These are phyloP conservation scores for Coemansia pectinata DNA, from an alignment of 192 early-diverging fungal species.

Conservation along the genomic window DNA sequence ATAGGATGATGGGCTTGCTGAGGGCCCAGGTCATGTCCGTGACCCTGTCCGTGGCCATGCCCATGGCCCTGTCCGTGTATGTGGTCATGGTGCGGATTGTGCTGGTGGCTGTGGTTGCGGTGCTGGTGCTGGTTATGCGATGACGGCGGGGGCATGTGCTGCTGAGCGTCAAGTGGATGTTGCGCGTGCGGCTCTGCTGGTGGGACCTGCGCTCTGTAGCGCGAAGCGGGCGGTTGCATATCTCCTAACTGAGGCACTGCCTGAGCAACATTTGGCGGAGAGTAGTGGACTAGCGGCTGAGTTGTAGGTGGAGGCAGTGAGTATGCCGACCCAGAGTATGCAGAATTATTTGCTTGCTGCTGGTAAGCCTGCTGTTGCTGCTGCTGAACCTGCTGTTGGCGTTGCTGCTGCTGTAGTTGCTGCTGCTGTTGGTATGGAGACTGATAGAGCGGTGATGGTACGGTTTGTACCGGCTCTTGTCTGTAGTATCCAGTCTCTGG, in stretches of 20 bases:
- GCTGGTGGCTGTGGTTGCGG: background rate
- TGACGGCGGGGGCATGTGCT: background rate
- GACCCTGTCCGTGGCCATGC: background rate
- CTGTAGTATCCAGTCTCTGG: constrained; percentile 16
- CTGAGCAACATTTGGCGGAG: constrained; percentile 16
- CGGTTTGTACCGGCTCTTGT: constrained; percentile 9
- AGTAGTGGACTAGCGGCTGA: constrained; percentile 9
- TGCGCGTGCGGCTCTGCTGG: background rate
- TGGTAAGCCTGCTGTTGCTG: constrained; percentile 10
- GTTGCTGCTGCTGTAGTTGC: constrained; percentile 1
- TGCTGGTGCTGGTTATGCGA: background rate
- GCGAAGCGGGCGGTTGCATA: background rate
- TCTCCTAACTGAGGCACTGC: background rate
- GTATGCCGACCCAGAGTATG: background rate
- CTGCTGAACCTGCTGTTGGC: background rate
- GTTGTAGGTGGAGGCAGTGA: constrained; percentile 1
- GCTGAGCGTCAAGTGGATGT: background rate
- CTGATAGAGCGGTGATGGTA: constrained; percentile 7
- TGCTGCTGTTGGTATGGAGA: constrained; percentile 12
- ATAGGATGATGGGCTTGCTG: constrained; percentile 5
- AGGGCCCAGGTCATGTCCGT: background rate
- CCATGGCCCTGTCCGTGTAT: background rate
- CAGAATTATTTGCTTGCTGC: constrained; percentile 3
- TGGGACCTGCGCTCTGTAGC: background rate
- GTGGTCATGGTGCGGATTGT: background rate